Evolutionary conservation across 345 rosid genomes (phyloP).

Genomic region (Streptanthus diversifolius): DNA sequence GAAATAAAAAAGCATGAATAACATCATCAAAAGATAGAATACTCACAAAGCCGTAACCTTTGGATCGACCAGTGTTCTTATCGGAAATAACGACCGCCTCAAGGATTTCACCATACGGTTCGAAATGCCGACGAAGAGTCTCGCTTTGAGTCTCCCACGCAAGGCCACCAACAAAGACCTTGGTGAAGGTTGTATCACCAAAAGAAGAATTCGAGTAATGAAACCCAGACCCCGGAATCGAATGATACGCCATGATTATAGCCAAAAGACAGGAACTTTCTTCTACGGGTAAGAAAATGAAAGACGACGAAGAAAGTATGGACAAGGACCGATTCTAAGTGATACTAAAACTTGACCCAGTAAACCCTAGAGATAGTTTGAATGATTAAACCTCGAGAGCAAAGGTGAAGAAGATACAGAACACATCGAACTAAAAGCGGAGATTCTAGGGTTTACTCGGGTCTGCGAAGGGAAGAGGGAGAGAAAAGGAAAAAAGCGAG

Average conservation of each 20-base stretch:
- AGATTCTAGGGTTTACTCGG: constrained; percentile 37
- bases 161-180: constrained; percentile 87
- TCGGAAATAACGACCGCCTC: constrained; percentile 96
- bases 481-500: constrained; percentile 1
- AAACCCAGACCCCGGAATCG: constrained; percentile 55
- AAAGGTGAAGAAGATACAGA: constrained; percentile 2
- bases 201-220: constrained; percentile 73
- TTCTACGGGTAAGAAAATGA: not conserved
- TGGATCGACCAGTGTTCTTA: constrained; percentile 93
- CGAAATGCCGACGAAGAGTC: constrained; percentile 75
- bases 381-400: not conserved
- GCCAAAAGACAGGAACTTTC: not conserved
- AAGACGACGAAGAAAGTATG: not conserved
- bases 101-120: constrained; percentile 81
- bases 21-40: constrained; percentile 2
- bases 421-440: not conserved
- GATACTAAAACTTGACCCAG: constrained; percentile 25
- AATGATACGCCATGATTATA: constrained; percentile 56
- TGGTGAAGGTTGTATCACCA: constrained; percentile 84
- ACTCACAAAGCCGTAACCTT: constrained; percentile 99
- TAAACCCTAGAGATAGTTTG: constrained; percentile 28
- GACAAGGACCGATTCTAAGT: not conserved
- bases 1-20: not conserved
- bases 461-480: constrained; percentile 8
- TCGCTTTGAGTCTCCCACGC: constrained; percentile 97